phyloP scores from a whole-genome alignment of 2,329 filamentous ascomycete species.

The Hymenoscyphus salicellus region DNA sequence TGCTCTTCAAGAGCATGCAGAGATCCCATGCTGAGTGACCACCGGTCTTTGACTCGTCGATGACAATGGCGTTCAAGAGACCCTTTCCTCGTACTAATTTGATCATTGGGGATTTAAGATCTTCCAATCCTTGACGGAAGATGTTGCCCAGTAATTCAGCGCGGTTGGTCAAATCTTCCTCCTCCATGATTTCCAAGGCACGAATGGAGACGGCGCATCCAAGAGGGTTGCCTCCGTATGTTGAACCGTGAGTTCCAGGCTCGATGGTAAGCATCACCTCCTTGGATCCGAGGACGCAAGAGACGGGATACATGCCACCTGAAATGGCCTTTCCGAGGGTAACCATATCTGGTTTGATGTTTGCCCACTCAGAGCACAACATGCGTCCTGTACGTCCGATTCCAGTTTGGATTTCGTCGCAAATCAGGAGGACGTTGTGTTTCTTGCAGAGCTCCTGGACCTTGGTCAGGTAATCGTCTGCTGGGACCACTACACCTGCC shows the following conservation, averaged over 20 bases:
- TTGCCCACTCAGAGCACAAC: slow-evolving; percentile 91
- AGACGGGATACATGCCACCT: slow-evolving; percentile 98
- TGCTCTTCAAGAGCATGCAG: slow-evolving; percentile 91
- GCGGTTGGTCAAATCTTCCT: slow-evolving; percentile 81
- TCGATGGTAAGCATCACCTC: slow-evolving; percentile 96
- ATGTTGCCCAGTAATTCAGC: slow-evolving; percentile 77
- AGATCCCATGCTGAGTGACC: slow-evolving; percentile 94
- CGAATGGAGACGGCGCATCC: slow-evolving; percentile 94
- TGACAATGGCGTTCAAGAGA: slow-evolving; percentile 90
- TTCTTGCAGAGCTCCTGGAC: slow-evolving; percentile 86
- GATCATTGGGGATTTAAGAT: slow-evolving; percentile 78
- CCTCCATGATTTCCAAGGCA: slow-evolving; percentile 87
- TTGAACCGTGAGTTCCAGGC: slow-evolving; percentile 94
- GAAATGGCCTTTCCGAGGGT: slow-evolving; percentile 97
- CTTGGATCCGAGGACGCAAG: slow-evolving; percentile 80
- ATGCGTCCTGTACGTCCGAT: slow-evolving; percentile 93
- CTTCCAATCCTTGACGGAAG: slow-evolving; percentile 75
- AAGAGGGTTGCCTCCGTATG: slow-evolving; percentile 96
- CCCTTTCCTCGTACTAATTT: slow-evolving; percentile 85
- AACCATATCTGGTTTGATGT: slow-evolving; percentile 92
- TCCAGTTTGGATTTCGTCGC: slow-evolving; percentile 97
- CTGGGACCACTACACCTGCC: slow-evolving; percentile 92
- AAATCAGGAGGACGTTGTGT: slow-evolving; percentile 93
- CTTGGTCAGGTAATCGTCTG: slow-evolving; percentile 78
- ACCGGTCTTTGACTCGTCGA: slow-evolving; percentile 81